Evolutionary conservation across 495 filamentous ascomycete genomes (phyloP), one percentile per base, ranked within the genome.

Genomic region (Penicillium cosmopolitanum): DNA sequence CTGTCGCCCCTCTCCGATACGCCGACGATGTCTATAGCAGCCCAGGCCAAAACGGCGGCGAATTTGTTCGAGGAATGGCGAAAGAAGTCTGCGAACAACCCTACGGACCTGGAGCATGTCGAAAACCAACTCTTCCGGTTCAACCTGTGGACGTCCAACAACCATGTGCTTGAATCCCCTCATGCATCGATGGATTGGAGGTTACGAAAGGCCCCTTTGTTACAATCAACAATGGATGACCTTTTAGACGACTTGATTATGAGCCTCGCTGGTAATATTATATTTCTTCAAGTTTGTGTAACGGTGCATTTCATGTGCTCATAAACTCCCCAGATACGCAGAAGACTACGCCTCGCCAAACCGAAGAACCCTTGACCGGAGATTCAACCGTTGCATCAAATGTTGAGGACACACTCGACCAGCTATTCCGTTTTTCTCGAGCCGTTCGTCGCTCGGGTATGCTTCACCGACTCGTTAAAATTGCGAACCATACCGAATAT

Each of bases 171-270:
- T 13, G 54, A 50, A 55, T 55, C 63, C 33, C 34, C 19, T 6
- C 33, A 56, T 9, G 56, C 63, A 11, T 66, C 63, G 7, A 66
- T 66, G 63, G 59, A 66, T 50, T 66, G 63, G 63, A 51, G 63
- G 36, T 34, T 66, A 21, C 48, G 63, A 48, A 62, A 62, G 50
- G 48, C 63, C 15, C 55, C 59, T 18, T 33, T 58, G 23, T 44
- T 66, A 16, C 25, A 62, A 10, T 66, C 63, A 1, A 12, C 51
- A 1, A 51, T 66, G 55, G 13, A 34, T 4, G 63, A 66, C 2
- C n/a, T 62, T 7, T 23, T 66, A 12, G 59, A 62, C 19, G 58
- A 62, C 36, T 23, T 66, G 25, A 42, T 52, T 15, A 53, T 10
- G 16, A 56, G 15, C 19, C 44, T 66, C 4, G 54, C 47, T 11